phyloP scores from a whole-genome alignment of 495 filamentous ascomycete species.

The Hypoxylon lienhwacheense region DNA sequence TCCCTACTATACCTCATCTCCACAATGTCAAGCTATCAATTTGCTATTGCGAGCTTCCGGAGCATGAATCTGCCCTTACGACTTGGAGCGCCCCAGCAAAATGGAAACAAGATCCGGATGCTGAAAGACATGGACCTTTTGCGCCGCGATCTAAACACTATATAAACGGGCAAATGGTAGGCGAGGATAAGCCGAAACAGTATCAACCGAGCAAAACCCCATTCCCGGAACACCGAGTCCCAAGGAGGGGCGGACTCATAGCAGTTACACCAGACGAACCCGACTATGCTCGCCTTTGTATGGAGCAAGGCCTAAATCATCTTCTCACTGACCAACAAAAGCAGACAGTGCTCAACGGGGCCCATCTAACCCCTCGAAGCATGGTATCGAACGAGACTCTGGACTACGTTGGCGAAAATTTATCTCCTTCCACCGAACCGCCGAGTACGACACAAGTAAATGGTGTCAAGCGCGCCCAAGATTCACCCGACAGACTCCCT shows the following conservation, averaged over 20 bases:
- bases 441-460: slow-evolving; percentile 28
- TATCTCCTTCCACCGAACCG: slow-evolving; percentile 31
- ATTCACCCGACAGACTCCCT: slow-evolving; percentile 23
- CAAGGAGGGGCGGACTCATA: slow-evolving; percentile 48
- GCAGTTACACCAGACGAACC: slow-evolving; percentile 50
- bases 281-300: slow-evolving; percentile 49
- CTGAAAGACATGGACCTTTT: slow-evolving; percentile 42
- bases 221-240: slow-evolving; percentile 51
- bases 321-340: slow-evolving; percentile 43
- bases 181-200: slow-evolving; percentile 44
- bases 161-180: slow-evolving; percentile 48
- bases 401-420: slow-evolving; percentile 29
- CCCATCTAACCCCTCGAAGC: slow-evolving; percentile 37
- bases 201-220: slow-evolving; percentile 46
- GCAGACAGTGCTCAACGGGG: slow-evolving; percentile 30
- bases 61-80: slow-evolving; percentile 43
- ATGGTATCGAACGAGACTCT: slow-evolving; percentile 38
- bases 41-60: slow-evolving; percentile 55
- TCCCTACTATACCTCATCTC: slow-evolving; percentile 70
- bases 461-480: slow-evolving; percentile 30
- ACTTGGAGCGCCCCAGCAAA: slow-evolving; percentile 45
- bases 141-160: slow-evolving; percentile 53
- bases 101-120: slow-evolving; percentile 57
- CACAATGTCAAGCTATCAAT: slow-evolving; percentile 60
- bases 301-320: slow-evolving; percentile 49